Base-by-base conservation (phyloP, 495 filamentous ascomycete genomes). In the Lasiosphaeris hirsuta region DNA sequence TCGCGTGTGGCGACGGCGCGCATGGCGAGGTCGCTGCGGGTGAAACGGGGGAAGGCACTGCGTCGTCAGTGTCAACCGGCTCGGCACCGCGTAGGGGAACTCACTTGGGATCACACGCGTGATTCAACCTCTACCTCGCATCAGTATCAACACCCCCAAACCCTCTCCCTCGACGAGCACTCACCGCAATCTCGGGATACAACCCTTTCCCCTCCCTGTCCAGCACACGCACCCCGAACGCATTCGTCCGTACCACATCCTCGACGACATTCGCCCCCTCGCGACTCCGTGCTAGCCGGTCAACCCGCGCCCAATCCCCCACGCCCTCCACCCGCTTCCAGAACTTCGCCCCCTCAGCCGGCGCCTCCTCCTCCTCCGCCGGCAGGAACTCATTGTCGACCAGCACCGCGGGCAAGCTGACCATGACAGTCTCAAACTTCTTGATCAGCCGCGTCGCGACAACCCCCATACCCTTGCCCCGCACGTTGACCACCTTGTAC, bases 231-330 rank as follows among this genome's bases (percentile, higher is more conserved):
- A 71, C 55, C 0, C 69, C 69, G 59, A 74, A 71, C 1, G 70
- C 60, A 51, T 74, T 72, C 18, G 70, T 74, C 14, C 68, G 56
- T 3, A 71, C 19, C 2, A 69, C 63, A 55, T 72, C 72, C 23
- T 72, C 67, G 1, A 72, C 52, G 1, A 69, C 57, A 15, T 65
- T 56, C 0, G 56, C 61, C 0, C 62, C 63, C 4, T 82, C 86
- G 67, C 88, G 88, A 68, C 88, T 89, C 58, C 86, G 84, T 34
- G 88, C 83, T 60, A 89, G 19, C 1, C 48, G 43, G 40, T 63
- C 11, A 1, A 71, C 39, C 15, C 65, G 56, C 30, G 67, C 48
- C 54, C 57, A n/a, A 38, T 74, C 63, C 4, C 58, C 44, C 33
- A 72, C 41, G 55, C 69, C 66, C 17, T 66, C 56, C 9, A 65